These are phyloP conservation scores for Ophiobolus disseminans DNA, from an alignment of 2,329 filamentous ascomycete genomes.

Conservation along the genomic window DNA sequence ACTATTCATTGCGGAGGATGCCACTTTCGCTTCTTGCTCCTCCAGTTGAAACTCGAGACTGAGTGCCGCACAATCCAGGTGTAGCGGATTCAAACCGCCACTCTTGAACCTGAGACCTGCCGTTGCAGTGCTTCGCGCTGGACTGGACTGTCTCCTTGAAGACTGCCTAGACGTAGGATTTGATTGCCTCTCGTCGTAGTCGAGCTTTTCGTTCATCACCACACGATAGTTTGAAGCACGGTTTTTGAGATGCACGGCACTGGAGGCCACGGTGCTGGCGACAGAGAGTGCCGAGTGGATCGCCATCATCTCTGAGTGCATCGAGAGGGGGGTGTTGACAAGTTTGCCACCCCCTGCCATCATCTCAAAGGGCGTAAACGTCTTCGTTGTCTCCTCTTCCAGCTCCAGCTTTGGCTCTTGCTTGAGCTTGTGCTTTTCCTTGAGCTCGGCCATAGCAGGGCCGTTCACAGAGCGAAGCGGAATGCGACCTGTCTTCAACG, in stretches of 20 bases:
- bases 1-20: slow-evolving; percentile 31
- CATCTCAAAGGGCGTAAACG: slow-evolving; percentile 52
- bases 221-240: slow-evolving; percentile 58
- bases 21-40: slow-evolving; percentile 30
- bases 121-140: slow-evolving; percentile 38
- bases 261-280: slow-evolving; percentile 54
- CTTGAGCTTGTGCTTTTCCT: slow-evolving; percentile 33
- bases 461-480: slow-evolving; percentile 40
- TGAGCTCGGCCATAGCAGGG: slow-evolving; percentile 49
- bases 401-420: slow-evolving; percentile 7
- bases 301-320: slow-evolving; percentile 65
- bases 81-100: slow-evolving; percentile 58
- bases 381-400: slow-evolving; percentile 16
- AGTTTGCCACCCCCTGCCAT: slow-evolving; percentile 47
- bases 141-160: too few relatives aligned
- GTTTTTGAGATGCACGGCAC: slow-evolving; percentile 56
- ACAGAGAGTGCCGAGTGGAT: slow-evolving; percentile 59
- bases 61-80: slow-evolving; percentile 49
- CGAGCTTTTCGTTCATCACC: slow-evolving; percentile 56
- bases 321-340: slow-evolving; percentile 55
- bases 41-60: slow-evolving; percentile 23
- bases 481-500: slow-evolving; percentile 56
- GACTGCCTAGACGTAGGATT: slow-evolving; percentile 55
- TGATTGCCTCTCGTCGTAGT: slow-evolving; percentile 52
- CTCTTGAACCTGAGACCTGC: slow-evolving; percentile 52